phyloP scores from a whole-genome alignment of 495 filamentous ascomycete genomes.

The Jackrogersella multiformis region DNA sequence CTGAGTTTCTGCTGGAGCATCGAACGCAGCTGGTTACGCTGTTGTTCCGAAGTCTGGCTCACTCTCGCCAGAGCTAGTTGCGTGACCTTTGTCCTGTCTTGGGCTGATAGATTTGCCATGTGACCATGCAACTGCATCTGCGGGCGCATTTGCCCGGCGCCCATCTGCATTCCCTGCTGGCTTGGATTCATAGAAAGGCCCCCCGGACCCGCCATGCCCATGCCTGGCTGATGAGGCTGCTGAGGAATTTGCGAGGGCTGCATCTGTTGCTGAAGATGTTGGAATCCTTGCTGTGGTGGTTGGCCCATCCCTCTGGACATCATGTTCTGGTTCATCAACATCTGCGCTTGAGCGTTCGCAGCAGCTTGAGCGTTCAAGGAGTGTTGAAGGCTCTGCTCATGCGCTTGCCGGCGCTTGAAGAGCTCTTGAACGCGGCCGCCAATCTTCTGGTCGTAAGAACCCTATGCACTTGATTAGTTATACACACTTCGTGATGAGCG shows the following conservation, averaged over 20 bases:
- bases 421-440: conserved; percentile 44
- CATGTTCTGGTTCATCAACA: conserved; percentile 58
- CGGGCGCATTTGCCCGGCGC: conserved; percentile 38
- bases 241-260: conserved; percentile 55
- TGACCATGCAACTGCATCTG: conserved; percentile 33
- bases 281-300: conserved; percentile 54
- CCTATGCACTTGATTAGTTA: conserved; percentile 42
- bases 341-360: conserved; percentile 52
- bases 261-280: conserved; percentile 60
- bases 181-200: conserved; percentile 48
- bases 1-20: conserved; percentile 45
- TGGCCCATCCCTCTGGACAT: conserved; percentile 55
- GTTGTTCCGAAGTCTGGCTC: conserved; percentile 41
- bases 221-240: conserved; percentile 50
- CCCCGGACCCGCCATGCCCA: conserved; percentile 49
- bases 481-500: background rate
- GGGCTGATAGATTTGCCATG: conserved; percentile 37
- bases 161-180: conserved; percentile 54
- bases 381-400: conserved; percentile 53
- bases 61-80: conserved; percentile 44
- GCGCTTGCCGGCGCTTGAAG: conserved; percentile 53
- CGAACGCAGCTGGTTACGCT: conserved; percentile 46
- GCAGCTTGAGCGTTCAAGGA: conserved; percentile 52
- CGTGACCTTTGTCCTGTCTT: conserved; percentile 44
- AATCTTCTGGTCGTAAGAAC: conserved; percentile 51